These are phyloP conservation scores for Trebouxia sp. DNA, from an alignment of 139 green algal species.

Conservation along the genomic window DNA sequence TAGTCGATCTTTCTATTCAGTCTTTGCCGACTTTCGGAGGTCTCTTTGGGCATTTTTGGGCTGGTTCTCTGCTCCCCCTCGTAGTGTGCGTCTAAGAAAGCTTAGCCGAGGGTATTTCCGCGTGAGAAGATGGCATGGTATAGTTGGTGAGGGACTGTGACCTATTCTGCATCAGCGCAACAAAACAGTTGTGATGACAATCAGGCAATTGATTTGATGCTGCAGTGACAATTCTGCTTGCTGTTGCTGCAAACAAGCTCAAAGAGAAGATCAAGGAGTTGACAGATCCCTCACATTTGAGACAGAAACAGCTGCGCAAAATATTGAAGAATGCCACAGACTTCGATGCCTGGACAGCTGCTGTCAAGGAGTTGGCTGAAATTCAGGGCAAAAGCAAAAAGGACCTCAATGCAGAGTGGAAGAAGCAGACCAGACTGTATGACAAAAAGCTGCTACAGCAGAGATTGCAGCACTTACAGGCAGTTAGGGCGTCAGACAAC, in stretches of 20 bases:
- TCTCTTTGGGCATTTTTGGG: constrained; percentile 48
- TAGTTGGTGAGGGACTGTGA: constrained; percentile 52
- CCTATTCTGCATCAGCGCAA: neutral
- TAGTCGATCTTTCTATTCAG: constrained; percentile 24
- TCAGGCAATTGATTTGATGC: neutral
- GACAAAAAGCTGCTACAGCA: constrained; percentile 83
- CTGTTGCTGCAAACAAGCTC: neutral
- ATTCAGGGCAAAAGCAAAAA: constrained; percentile 47
- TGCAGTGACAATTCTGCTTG: constrained; percentile 4
- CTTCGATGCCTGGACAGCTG: constrained; percentile 71
- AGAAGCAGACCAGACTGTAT: constrained; percentile 66
- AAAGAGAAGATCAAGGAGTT: neutral
- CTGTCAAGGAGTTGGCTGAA: constrained; percentile 60
- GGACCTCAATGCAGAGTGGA: constrained; percentile 32
- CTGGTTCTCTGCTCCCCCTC: constrained; percentile 57
- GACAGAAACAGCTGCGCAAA: neutral
- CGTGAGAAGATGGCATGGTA: constrained; percentile 68
- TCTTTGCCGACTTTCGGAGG: constrained; percentile 44
- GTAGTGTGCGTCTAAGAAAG: constrained; percentile 31
- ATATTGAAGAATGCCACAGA: constrained; percentile 31
- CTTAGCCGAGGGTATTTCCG: constrained; percentile 37
- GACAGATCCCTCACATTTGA: neutral
- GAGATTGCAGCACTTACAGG: constrained; percentile 58
- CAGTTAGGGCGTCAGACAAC: constrained; percentile 54
- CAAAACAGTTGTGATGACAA: neutral